Base-by-base conservation (phyloP, 768 basidiomycete species). In the Auricularia sp. region DNA sequence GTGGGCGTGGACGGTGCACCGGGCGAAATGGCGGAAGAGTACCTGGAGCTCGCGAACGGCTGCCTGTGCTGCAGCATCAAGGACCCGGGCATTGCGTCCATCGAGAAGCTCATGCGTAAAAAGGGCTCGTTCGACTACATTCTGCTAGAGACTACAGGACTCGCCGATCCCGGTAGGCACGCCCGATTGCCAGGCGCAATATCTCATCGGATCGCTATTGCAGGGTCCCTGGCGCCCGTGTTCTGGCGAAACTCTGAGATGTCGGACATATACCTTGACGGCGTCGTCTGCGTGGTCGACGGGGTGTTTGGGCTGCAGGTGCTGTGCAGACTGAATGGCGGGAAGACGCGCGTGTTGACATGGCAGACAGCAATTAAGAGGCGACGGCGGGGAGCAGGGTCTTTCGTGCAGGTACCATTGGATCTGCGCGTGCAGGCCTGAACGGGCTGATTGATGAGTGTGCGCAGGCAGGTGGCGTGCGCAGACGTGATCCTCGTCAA, bases 11-110 rank as follows among this genome's bases (percentile, higher is more conserved):
- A 59, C 39, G 70, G 71, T 3, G 67, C 65, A 3, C 71, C 80
- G 12, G 85, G 82, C 18, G 82, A 85, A 60, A 77, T 84, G 56
- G 87, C 87, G 1, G 88, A 93, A 72, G 92, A 95, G 70, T 85
- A 96, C 70, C 83, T 99, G 10, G 94, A 97, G 69, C 82, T 98
- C 1, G 87, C 93, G 0, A 96, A 99, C 73, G 97, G 97, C 18
- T 98, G 97, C 74, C 74, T 99, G n/a, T 99, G 97, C 75, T 99
- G 97, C 73, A 95, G 93, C 65, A 91, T 98, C 77, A 96, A 97
- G 70, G 95, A 98, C 72, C 80, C 86, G 11, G 97, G 97, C 2
- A 82, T 91, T 0, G 91, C 93, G 23, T 93, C 97, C 6, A 97
- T 99, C 62, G 93, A 97, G 74, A 90, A 90, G 70, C 78, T 98